A percentile compares a stretch with the other conserved stretches of the same genome.
These are phyloP conservation scores for Cladosporium oxysporum DNA, from an alignment of 2,329 filamentous ascomycete genomes.

Conservation along the genomic window DNA sequence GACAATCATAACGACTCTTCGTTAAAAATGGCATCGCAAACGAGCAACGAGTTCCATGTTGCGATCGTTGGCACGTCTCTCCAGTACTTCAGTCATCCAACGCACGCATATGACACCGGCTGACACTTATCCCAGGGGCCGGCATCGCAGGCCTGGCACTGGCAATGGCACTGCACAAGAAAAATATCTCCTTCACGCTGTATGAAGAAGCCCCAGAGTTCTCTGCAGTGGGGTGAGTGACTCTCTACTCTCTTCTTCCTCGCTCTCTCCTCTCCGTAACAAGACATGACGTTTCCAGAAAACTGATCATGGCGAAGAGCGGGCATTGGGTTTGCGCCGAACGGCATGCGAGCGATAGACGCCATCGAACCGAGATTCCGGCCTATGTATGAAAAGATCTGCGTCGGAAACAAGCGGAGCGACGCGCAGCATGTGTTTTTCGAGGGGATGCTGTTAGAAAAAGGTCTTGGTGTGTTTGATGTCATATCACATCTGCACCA, in stretches of 20 bases:
- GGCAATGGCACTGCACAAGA: background rate
- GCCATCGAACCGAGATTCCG: constrained; percentile 4
- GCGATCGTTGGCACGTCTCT: background rate
- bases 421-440: constrained; percentile 5
- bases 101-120: background rate
- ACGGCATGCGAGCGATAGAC: constrained; percentile 2
- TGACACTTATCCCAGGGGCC: background rate
- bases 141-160: background rate
- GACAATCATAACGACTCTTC: background rate
- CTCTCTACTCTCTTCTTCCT: background rate
- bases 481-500: background rate
- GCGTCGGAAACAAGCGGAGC: background rate
- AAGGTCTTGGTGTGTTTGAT: background rate
- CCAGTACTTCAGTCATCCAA: background rate
- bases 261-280: background rate
- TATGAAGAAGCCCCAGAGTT: background rate
- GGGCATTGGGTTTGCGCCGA: background rate
- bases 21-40: background rate
- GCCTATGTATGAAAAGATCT: background rate
- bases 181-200: background rate
- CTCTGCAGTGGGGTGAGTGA: background rate
- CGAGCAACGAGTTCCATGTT: background rate
- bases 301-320: background rate
- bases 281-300: background rate
- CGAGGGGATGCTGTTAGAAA: background rate